These are phyloP conservation scores for Nemania abortiva DNA, from an alignment of 2,329 filamentous ascomycete genomes.

Conservation along the genomic window DNA sequence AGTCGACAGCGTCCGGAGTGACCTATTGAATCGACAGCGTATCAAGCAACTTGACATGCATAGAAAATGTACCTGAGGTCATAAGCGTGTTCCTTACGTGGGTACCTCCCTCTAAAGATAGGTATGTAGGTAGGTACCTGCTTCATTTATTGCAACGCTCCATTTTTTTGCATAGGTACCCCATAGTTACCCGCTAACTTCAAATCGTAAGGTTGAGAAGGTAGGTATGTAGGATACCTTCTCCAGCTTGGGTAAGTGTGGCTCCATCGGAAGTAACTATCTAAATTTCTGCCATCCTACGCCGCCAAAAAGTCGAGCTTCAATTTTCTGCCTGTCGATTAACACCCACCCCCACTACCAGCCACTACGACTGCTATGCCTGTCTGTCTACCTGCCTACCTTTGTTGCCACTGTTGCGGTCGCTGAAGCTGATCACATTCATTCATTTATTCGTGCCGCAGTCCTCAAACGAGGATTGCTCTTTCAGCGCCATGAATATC, in stretches of 20 bases:
- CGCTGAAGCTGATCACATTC: slow-evolving; percentile 12
- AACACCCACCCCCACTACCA: slow-evolving; percentile 15
- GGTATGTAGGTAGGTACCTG: not conserved
- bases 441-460: slow-evolving; percentile 22
- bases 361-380: not conserved
- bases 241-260: too few relatives aligned
- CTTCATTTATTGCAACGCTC: slow-evolving; percentile 12
- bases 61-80: not conserved
- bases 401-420: not conserved
- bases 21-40: not conserved
- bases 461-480: slow-evolving; percentile 39
- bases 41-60: not conserved
- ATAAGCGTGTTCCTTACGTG: too few relatives aligned
- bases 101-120: too few relatives aligned
- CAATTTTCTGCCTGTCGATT: slow-evolving; percentile 38
- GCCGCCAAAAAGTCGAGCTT: slow-evolving; percentile 60
- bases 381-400: too few relatives aligned
- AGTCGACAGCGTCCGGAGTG: not conserved
- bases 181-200: not conserved
- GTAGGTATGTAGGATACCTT: too few relatives aligned
- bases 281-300: slow-evolving; percentile 53
- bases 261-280: too few relatives aligned
- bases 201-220: too few relatives aligned
- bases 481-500: slow-evolving; percentile 69
- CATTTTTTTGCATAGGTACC: slow-evolving; percentile 5